A percentile compares a stretch with the other conserved stretches of the same genome.
These are phyloP conservation scores for Coemansia sp. DNA, from an alignment of 192 early-diverging fungal genomes.

Conservation along the genomic window DNA sequence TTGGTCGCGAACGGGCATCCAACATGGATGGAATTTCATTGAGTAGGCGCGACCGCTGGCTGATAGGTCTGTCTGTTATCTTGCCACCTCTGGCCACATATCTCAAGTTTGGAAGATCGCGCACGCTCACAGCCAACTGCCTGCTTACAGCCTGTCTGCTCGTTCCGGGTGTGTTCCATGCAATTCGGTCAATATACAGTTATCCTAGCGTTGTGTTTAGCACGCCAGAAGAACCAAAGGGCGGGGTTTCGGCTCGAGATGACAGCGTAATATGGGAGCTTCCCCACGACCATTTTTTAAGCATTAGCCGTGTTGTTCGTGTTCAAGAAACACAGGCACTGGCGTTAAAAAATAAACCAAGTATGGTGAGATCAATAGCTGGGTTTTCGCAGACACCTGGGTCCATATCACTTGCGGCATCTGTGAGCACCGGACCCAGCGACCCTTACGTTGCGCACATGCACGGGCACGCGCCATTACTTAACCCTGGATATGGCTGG, in stretches of 20 bases:
- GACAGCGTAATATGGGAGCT: constrained; percentile 46
- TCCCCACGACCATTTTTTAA: constrained; percentile 35
- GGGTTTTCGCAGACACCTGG: constrained; percentile 21
- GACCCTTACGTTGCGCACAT: constrained; percentile 33
- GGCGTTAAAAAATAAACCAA: constrained; percentile 13
- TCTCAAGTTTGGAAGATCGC: constrained; percentile 43
- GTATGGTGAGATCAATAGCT: constrained; percentile 19
- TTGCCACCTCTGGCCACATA: constrained; percentile 34
- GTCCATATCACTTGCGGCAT: constrained; percentile 12
- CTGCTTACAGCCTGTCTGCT: constrained; percentile 33
- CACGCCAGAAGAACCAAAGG: constrained; percentile 15
- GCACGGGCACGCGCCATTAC: constrained; percentile 35
- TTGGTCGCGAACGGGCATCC: neutral
- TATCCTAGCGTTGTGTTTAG: constrained; percentile 45
- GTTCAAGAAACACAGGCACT: constrained; percentile 26
- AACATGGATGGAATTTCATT: constrained; percentile 38
- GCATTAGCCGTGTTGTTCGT: constrained; percentile 32
- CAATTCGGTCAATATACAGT: constrained; percentile 27
- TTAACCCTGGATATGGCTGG: constrained; percentile 46
- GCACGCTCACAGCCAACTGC: constrained; percentile 30
- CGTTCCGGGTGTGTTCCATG: constrained; percentile 34
- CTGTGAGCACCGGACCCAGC: neutral
- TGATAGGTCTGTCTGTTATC: constrained; percentile 23
- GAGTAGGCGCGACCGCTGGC: constrained; percentile 31
- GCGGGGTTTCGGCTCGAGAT: constrained; percentile 14